Conservation (phyloP, 306 rosid genomes). For the Dryas alaskensis region DNA sequence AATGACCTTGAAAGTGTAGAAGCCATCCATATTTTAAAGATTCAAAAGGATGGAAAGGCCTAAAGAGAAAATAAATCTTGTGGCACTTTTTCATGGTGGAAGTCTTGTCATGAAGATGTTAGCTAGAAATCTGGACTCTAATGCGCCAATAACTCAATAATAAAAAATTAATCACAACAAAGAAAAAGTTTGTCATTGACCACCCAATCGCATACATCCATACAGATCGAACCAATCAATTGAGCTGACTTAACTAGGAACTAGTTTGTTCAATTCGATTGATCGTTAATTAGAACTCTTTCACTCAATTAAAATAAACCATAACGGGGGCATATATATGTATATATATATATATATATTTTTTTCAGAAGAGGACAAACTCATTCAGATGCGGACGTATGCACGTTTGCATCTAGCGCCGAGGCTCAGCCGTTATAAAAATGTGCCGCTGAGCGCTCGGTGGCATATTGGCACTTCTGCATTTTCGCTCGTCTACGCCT, state of each 20-base stretch:
- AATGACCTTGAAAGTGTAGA: not conserved
- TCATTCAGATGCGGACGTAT: too few species aligned
- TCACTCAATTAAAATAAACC: too few species aligned
- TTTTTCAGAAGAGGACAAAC: too few species aligned
- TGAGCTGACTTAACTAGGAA: too few species aligned
- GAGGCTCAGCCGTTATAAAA: too few species aligned
- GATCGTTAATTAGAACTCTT: too few species aligned
- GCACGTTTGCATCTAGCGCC: too few species aligned
- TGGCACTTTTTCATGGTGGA: not conserved
- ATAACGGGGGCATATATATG: too few species aligned
- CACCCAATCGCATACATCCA: not conserved
- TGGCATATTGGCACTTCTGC: too few species aligned
- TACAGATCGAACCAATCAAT: not conserved
- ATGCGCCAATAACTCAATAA: not conserved
- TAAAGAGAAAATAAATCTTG: not conserved
- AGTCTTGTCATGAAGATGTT: conserved; percentile 1
- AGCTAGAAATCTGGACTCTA: not conserved
- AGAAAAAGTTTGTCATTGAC: not conserved
- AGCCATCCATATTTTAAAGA: not conserved
- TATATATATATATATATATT: too few species aligned
- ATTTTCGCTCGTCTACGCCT: rapidly evolving
- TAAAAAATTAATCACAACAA: not conserved
- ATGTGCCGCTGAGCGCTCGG: too few species aligned
- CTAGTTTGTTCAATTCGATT: too few species aligned
- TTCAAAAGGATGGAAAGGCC: not conserved